Evolutionary conservation across 768 basidiomycete species (phyloP).

Genomic region (Tephrocybe sp.): DNA sequence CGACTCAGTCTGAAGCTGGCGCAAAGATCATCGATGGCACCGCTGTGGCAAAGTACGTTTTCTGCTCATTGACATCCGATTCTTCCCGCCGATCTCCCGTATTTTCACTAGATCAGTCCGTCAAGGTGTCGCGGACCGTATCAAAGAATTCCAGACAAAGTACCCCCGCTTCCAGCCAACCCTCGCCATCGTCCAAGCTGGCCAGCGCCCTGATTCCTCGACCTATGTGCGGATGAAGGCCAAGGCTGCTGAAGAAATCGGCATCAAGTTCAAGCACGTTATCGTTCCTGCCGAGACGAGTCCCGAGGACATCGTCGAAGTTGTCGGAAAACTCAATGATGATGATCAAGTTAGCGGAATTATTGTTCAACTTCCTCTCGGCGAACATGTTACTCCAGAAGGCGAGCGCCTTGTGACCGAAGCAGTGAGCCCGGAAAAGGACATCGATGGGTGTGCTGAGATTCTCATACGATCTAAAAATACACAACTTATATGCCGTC

Average conservation of each 20-base stretch:
- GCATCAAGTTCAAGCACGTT: conserved; percentile 84
- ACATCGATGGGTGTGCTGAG: conserved; percentile 82
- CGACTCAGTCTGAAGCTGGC: conserved; percentile 25
- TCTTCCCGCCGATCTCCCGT: background rate
- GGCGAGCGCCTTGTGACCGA: conserved; percentile 93
- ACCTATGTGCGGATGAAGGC: conserved; percentile 97
- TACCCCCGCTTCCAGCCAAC: conserved; percentile 90
- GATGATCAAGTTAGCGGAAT: conserved; percentile 84
- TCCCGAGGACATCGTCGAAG: conserved; percentile 71
- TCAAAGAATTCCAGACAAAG: conserved; percentile 57
- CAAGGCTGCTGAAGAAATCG: conserved; percentile 92
- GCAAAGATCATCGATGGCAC: conserved; percentile 78
- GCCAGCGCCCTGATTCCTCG: conserved; percentile 84
- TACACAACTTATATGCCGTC: conserved; percentile 1
- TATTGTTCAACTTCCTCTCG: conserved; percentile 93
- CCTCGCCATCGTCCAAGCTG: conserved; percentile 92
- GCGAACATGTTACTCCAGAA: conserved; percentile 73
- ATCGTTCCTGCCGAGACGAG: conserved; percentile 63
- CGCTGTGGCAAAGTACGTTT: conserved; percentile 75
- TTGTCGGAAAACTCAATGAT: conserved; percentile 79
- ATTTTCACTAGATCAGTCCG: conserved; percentile 68
- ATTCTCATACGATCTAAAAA: conserved; percentile 10
- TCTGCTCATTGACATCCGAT: conserved; percentile 1
- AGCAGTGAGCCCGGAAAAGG: conserved; percentile 89
- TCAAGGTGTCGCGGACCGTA: conserved; percentile 66